A percentile compares a stretch with the other conserved stretches of the same genome.
Evolutionary conservation across 164 flowering plant species (phyloP).

Genomic region (Chimonanthus salicifolius): DNA sequence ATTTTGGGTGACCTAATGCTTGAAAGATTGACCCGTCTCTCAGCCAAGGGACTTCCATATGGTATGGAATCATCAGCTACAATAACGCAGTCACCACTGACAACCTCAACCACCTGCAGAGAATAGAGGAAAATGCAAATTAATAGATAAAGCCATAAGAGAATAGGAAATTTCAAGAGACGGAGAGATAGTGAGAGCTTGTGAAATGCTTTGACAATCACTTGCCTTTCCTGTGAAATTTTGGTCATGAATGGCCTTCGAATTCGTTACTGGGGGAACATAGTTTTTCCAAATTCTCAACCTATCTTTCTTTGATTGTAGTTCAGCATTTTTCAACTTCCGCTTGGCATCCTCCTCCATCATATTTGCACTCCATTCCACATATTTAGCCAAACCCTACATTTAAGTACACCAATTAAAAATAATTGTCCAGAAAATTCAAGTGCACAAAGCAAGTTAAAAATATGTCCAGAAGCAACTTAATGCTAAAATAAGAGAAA

Average conservation of each 20-base stretch:
- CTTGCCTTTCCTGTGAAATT: slow-evolving; percentile 87
- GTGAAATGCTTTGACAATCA: slow-evolving; percentile 1
- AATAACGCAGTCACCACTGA: slow-evolving; percentile 89
- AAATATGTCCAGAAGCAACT: background rate
- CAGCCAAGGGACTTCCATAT: slow-evolving; percentile 85
- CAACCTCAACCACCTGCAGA: slow-evolving; percentile 91
- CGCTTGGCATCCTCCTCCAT: slow-evolving; percentile 88
- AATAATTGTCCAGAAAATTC: background rate
- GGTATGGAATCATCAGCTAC: slow-evolving; percentile 93
- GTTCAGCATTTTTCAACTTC: slow-evolving; percentile 71
- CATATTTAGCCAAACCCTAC: slow-evolving; percentile 89
- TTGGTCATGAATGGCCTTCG: slow-evolving; percentile 93
- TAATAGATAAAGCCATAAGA: background rate
- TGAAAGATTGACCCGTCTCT: slow-evolving; percentile 86
- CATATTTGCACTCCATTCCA: slow-evolving; percentile 97
- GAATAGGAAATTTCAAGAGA: background rate
- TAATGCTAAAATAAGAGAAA: background rate
- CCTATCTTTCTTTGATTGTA: slow-evolving; percentile 74
- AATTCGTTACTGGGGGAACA: slow-evolving; percentile 82
- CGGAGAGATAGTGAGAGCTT: background rate
- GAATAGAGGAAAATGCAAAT: background rate
- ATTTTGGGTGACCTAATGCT: slow-evolving; percentile 88
- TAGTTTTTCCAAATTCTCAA: slow-evolving; percentile 82
- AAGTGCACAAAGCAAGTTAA: background rate
- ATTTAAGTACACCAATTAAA: background rate